phyloP scores from a whole-genome alignment of 768 basidiomycete genomes.

The Termitomyces sp. region DNA sequence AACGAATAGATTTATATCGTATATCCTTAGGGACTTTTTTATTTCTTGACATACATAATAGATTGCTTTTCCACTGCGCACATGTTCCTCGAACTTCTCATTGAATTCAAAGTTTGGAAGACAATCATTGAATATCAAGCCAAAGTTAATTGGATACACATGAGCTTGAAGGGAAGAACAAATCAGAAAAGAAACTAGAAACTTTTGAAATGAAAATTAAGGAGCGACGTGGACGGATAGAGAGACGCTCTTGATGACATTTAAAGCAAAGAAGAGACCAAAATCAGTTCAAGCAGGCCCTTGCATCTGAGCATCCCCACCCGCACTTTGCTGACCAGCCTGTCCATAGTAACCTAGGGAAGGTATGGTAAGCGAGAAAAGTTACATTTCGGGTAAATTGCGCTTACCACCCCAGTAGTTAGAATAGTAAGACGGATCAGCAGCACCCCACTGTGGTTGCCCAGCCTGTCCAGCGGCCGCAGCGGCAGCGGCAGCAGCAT shows the following conservation, averaged over 20 bases:
- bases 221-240: conserved; percentile 13
- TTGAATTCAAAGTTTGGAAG: neutral
- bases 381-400: neutral
- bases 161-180: conserved; percentile 6
- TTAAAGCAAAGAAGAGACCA: conserved; percentile 23
- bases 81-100: neutral
- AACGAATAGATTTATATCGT: conserved; percentile 28
- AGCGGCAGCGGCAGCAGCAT: conserved; percentile 39
- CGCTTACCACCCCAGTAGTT: conserved; percentile 81
- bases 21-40: conserved; percentile 26
- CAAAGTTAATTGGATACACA: conserved; percentile 17
- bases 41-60: conserved; percentile 19
- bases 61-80: neutral
- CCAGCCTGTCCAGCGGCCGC: conserved; percentile 52
- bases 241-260: conserved; percentile 14
- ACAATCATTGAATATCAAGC: neutral
- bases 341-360: conserved; percentile 74
- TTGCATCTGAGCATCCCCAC: conserved; percentile 51
- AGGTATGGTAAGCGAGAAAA: conserved; percentile 1
- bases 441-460: conserved; percentile 73
- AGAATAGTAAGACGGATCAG: conserved; percentile 73
- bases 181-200: conserved; percentile 8
- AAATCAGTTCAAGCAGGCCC: conserved; percentile 33
- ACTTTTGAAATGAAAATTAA: conserved; percentile 15
- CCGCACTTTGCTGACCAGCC: conserved; percentile 50